Conservation (phyloP, 495 filamentous ascomycete species). For the Annulohypoxylon bovei region DNA sequence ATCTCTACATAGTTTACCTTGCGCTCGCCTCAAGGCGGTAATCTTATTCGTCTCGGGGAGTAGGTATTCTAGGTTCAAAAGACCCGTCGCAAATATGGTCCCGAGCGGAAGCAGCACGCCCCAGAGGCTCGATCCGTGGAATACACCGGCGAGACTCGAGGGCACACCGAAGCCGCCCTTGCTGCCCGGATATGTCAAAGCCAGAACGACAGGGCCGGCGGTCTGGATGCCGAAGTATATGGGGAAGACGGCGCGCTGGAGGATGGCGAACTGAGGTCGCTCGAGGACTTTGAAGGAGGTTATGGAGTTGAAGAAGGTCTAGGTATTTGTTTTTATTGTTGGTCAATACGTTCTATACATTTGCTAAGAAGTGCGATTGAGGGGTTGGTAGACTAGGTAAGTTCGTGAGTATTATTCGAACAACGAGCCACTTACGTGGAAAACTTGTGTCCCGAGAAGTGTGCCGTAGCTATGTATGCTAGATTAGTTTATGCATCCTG, state of each 20-base stretch:
- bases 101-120: conserved; percentile 71
- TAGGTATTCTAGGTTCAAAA: conserved; percentile 73
- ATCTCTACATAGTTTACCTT: conserved; percentile 62
- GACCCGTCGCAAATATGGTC: conserved; percentile 68
- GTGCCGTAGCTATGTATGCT: conserved; percentile 72
- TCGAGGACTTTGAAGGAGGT: conserved; percentile 78
- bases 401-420: neutral
- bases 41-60: conserved; percentile 76
- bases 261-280: conserved; percentile 78
- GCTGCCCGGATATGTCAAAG: conserved; percentile 79
- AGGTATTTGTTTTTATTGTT: conserved; percentile 2
- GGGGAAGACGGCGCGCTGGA: conserved; percentile 84
- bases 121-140: conserved; percentile 65
- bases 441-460: conserved; percentile 79
- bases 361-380: conserved; percentile 1
- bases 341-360: neutral
- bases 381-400: neutral
- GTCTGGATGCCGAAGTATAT: conserved; percentile 87
- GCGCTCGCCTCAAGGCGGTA: conserved; percentile 78
- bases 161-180: conserved; percentile 45
- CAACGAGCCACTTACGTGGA: conserved; percentile 65
- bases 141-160: conserved; percentile 63
- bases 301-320: conserved; percentile 83
- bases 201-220: conserved; percentile 73
- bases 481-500: conserved; percentile 9